A percentile compares a stretch with the other conserved stretches of the same genome.
Conservation (phyloP, 176 grass and related monocot genomes). For the Oryza coarctata region DNA sequence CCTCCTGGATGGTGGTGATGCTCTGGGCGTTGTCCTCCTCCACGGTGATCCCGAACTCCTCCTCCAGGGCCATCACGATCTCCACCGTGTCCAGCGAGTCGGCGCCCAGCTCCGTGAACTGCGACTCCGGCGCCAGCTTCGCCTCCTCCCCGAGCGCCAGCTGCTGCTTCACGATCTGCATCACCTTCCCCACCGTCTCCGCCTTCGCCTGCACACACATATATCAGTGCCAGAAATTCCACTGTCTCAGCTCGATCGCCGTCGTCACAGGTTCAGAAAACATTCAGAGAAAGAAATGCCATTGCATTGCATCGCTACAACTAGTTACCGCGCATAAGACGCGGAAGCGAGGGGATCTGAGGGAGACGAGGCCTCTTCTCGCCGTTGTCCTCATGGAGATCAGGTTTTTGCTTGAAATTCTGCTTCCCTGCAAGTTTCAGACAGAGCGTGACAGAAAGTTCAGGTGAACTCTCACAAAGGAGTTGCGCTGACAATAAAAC, state of each 20-base stretch:
- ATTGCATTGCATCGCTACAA: too few species aligned
- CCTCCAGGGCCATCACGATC: conserved; percentile 89
- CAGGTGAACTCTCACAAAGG: background rate
- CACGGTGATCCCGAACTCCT: conserved; percentile 70
- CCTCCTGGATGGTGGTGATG: conserved; percentile 83
- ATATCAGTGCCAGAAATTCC: too few species aligned
- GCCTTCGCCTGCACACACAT: conserved; percentile 49
- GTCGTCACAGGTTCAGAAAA: background rate
- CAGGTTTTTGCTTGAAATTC: conserved; percentile 12
- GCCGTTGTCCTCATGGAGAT: conserved; percentile 37
- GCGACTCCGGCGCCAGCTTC: conserved; percentile 54
- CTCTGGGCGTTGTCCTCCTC: conserved; percentile 80
- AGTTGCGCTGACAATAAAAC: background rate
- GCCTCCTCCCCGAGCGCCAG: conserved; percentile 56
- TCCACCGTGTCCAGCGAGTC: conserved; percentile 94
- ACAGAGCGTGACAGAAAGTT: background rate
- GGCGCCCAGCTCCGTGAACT: conserved; percentile 62
- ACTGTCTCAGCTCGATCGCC: background rate
- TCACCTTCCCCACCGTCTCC: conserved; percentile 75
- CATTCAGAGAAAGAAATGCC: background rate
- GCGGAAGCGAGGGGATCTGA: conserved; percentile 39
- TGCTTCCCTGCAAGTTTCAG: conserved; percentile 47
- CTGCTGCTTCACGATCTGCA: conserved; percentile 72
- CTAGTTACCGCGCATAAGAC: too few species aligned
- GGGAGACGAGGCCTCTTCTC: conserved; percentile 19